phyloP scores from a whole-genome alignment of 2,329 filamentous ascomycete species.

The Calonectria pseudoturangicola region DNA sequence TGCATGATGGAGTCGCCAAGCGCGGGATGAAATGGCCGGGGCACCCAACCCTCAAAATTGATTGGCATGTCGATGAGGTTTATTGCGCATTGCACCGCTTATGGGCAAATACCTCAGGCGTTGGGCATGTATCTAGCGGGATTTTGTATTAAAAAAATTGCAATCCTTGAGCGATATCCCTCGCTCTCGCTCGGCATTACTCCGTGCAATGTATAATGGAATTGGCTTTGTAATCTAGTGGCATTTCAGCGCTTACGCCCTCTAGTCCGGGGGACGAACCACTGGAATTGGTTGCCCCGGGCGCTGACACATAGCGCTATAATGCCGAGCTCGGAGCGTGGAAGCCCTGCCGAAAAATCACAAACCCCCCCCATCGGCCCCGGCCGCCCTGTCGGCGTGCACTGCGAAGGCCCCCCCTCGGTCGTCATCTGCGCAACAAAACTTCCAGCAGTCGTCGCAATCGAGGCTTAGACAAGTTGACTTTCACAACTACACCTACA shows the following conservation, averaged over 20 bases:
- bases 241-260: conserved; percentile 16
- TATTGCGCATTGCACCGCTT: conserved; percentile 10
- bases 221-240: conserved; percentile 21
- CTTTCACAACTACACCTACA: conserved; percentile 18
- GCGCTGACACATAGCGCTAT: conserved; percentile 18
- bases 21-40: conserved; percentile 4
- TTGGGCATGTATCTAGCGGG: conserved; percentile 8
- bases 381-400: conserved; percentile 29
- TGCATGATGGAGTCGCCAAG: conserved; percentile 14
- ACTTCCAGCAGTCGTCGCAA: conserved; percentile 29
- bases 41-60: conserved; percentile 15
- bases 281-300: conserved; percentile 23
- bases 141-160: conserved; percentile 15
- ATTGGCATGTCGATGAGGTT: conserved; percentile 17
- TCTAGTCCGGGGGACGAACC: background rate
- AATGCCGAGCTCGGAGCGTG: conserved; percentile 26
- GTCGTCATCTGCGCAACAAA: conserved; percentile 35
- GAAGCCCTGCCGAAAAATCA: conserved; percentile 14
- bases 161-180: conserved; percentile 17
- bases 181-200: conserved; percentile 14
- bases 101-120: conserved; percentile 20
- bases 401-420: conserved; percentile 23
- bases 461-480: conserved; percentile 20
- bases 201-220: conserved; percentile 24
- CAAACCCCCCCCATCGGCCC: conserved; percentile 26